phyloP scores from a whole-genome alignment of 345 rosid genomes.

The Brassica carinata region DNA sequence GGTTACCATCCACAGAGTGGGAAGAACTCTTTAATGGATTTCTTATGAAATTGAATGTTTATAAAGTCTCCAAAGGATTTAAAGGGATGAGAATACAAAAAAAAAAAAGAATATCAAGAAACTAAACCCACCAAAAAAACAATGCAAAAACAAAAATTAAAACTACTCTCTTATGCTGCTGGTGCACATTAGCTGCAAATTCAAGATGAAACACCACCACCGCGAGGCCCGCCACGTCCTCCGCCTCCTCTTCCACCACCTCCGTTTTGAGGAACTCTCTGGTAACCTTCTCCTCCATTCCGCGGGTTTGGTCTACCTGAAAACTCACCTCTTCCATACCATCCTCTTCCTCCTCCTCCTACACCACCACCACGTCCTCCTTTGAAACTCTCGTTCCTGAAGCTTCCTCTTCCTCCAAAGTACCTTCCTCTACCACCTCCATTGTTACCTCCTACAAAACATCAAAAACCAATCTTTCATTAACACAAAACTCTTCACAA shows the following conservation, averaged over 20 bases:
- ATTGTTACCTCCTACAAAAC: constrained; percentile 31
- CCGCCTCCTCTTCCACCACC: constrained; percentile 37
- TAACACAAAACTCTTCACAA: not conserved
- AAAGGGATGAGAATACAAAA: constrained; percentile 13
- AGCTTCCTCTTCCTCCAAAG: constrained; percentile 55
- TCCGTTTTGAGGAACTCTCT: constrained; percentile 59
- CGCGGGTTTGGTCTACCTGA: constrained; percentile 62
- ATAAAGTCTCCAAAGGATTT: not conserved
- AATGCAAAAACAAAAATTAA: not conserved
- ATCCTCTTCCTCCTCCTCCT: constrained; percentile 29
- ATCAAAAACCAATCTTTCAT: not conserved
- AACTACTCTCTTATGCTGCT: constrained; percentile 24
- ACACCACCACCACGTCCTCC: constrained; percentile 48
- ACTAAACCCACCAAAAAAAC: not conserved
- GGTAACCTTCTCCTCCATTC: constrained; percentile 54
- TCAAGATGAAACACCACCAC: constrained; percentile 36
- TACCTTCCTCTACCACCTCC: constrained; percentile 53
- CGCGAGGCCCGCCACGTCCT: constrained; percentile 39
- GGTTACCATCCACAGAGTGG: constrained; percentile 86
- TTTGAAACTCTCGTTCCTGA: constrained; percentile 50
- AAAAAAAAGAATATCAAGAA: not conserved
- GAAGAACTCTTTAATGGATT: constrained; percentile 46
- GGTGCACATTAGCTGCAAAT: constrained; percentile 4
- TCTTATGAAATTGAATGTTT: constrained; percentile 37
- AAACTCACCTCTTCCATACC: constrained; percentile 52